Base-by-base conservation (phyloP, 2,329 filamentous ascomycete genomes). In the Drechslera avenae region DNA sequence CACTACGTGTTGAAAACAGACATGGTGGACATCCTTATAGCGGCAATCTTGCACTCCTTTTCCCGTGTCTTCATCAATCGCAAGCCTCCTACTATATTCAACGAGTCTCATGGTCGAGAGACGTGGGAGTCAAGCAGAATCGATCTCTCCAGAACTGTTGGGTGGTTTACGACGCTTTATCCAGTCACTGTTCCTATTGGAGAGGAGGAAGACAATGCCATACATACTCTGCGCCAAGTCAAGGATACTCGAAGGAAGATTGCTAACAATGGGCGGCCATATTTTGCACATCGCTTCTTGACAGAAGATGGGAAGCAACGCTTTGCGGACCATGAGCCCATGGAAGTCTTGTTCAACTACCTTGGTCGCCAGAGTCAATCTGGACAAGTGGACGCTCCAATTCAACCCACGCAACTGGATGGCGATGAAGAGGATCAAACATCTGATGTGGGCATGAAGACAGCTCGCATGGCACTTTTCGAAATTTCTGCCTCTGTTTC, bases 301-400 rank as follows among this genome's bases (percentile, higher is more conserved):
- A 69, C 67, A 3, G 51, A 63, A 5, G 59, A 70, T 28, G 68
- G 67, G 6, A 60, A 46, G 40, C 39, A 62, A 16, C 51, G 43
- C 5, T 76, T 73, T 54, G 56, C 55, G 1, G 62, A 73, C 1
- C 76, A 80, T 33, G 76, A 75, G 52, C 81, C 82, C 0, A 77
- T 85, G 39, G 84, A 86, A 63, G 73, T 86, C 31, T 75, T 84
- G 28, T 85, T 86, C 64, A 85, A 78, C 48, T 83, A 82, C 56
- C 73, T 78, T 1, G 81, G 82, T 3, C 76, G 77, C 0, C 68
- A 78, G 13, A 77, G 81, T 40, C 76, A 79, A n/a, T 63, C 82
- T 0, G 78, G 81, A 42, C 18, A 44, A 7, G 71, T 75, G 8
- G 77, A 80, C 35, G 76, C 79, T 1, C 68, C 86, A 1, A 74